Evolutionary conservation across 208 protist species (phyloP), one percentile per base, ranked within the genome.

Genomic region (Tritrichomonas foetus): DNA sequence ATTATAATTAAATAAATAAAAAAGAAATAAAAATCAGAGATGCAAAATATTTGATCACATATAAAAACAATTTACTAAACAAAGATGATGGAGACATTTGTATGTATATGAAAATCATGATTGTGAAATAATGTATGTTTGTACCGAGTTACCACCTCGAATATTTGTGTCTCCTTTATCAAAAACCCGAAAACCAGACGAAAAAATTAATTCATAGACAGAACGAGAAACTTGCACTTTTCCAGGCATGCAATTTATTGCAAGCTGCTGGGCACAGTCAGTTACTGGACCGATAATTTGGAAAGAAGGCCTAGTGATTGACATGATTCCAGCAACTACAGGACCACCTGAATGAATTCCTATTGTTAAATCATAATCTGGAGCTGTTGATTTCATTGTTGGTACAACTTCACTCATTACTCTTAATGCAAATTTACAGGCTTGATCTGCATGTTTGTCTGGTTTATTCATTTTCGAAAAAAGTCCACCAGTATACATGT

Each of bases 161-260:
- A 82, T 9, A 27, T 47, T 82, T 16, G 50, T 82, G 44, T 30
- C 33, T 41, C 41, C 78, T 61, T 16, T 89, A 11, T 57, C 41
- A n/a, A 20, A 89, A 55, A 61, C 57, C 78, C 47, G 13, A 47
- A 89, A 89, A 14, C 78, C 78, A 36, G 47, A 53, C 20, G 78
- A 47, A 27, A 89, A 89, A 53, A 89, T 30, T 16, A 57, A n/a
- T 57, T 89, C 78, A 57, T 89, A 89, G 39, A 89, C 78, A 47
- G 78, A 41, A 22, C 78, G 13, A 20, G 78, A 47, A 55, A 89
- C n/a, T 16, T 53, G 14, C 8, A 89, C 57, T n/a, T 44, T 61
- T 0, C 44, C 39, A 1, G 25, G n/a, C 0, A 57, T 9, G 20
- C 41, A 27, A 39, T 2, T 55, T 11, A n/a, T 22, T 57, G 13